phyloP scores from a whole-genome alignment of 2,329 filamentous ascomycete genomes.

The Phialocephala sp. region DNA sequence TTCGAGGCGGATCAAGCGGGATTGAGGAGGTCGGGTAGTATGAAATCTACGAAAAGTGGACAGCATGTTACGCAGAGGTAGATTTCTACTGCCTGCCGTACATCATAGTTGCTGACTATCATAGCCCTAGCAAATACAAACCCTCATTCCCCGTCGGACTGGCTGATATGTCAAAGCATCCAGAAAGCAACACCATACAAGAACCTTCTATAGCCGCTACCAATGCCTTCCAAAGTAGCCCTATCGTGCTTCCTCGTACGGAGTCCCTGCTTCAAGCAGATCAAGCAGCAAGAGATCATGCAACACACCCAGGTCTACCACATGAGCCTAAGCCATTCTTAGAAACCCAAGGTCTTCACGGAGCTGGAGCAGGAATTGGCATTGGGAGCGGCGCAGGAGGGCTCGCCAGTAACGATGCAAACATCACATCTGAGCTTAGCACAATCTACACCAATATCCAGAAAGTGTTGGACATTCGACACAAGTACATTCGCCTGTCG shows the following conservation, averaged over 20 bases:
- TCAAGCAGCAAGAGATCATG: conserved; percentile 47
- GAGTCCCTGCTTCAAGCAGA: conserved; percentile 40
- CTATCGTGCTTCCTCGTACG: conserved; percentile 27
- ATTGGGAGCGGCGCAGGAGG: conserved; percentile 65
- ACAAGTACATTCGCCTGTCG: conserved; percentile 88
- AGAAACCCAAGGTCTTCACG: conserved; percentile 59
- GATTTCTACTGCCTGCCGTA: background rate
- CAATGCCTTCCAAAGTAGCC: conserved; percentile 18
- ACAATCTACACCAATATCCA: conserved; percentile 91
- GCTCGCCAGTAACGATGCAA: conserved; percentile 74
- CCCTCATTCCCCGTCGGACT: conserved; percentile 38
- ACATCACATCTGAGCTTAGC: conserved; percentile 82
- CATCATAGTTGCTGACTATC: conserved; percentile 9
- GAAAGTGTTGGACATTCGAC: conserved; percentile 82
- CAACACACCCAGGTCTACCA: conserved; percentile 55
- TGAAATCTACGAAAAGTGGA: conserved; percentile 39
- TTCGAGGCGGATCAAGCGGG: conserved; percentile 34
- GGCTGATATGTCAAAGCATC: conserved; percentile 38
- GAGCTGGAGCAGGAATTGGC: conserved; percentile 63
- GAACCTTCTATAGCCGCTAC: conserved; percentile 34
- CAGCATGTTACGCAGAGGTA: conserved; percentile 34
- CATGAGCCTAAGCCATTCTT: conserved; percentile 61
- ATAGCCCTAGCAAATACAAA: conserved; percentile 36
- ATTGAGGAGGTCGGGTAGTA: conserved; percentile 38
- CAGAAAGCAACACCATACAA: conserved; percentile 41